phyloP scores from a whole-genome alignment of 345 rosid species.

The Syzygium jambos region DNA sequence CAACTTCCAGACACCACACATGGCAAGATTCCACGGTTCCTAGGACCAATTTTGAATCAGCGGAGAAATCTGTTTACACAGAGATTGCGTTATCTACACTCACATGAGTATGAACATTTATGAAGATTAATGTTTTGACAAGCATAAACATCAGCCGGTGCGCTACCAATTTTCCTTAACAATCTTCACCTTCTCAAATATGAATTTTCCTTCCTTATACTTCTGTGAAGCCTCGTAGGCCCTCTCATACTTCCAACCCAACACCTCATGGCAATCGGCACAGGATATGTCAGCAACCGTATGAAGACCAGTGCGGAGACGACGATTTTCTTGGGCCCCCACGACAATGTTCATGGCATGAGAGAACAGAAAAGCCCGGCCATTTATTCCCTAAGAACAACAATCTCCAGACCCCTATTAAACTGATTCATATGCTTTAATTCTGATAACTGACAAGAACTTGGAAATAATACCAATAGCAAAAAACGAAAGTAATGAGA shows the following conservation, averaged over 20 bases:
- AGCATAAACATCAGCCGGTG: neutral
- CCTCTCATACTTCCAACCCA: slow-evolving; percentile 88
- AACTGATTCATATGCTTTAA: neutral
- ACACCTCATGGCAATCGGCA: slow-evolving; percentile 56
- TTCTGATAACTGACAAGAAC: neutral
- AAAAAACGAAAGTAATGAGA: neutral
- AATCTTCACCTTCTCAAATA: slow-evolving; percentile 72
- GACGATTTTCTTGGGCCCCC: slow-evolving; percentile 70
- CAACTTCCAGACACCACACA: neutral
- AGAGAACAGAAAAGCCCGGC: slow-evolving; percentile 82
- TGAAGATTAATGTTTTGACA: neutral
- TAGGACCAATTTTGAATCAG: neutral
- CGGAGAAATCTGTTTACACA: neutral
- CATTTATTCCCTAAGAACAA: slow-evolving; percentile 63
- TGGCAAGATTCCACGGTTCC: neutral
- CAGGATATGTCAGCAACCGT: slow-evolving; percentile 75
- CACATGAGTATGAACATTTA: neutral
- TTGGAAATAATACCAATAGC: neutral
- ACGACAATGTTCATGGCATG: slow-evolving; percentile 63
- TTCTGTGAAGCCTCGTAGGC: slow-evolving; percentile 63
- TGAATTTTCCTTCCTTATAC: slow-evolving; percentile 90
- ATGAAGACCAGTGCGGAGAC: slow-evolving; percentile 74
- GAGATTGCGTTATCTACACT: neutral
- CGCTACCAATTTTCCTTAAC: slow-evolving; percentile 69
- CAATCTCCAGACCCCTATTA: neutral